These are phyloP conservation scores for Syzygium syzygioides DNA, from an alignment of 441 rosid genomes.

Conservation along the genomic window DNA sequence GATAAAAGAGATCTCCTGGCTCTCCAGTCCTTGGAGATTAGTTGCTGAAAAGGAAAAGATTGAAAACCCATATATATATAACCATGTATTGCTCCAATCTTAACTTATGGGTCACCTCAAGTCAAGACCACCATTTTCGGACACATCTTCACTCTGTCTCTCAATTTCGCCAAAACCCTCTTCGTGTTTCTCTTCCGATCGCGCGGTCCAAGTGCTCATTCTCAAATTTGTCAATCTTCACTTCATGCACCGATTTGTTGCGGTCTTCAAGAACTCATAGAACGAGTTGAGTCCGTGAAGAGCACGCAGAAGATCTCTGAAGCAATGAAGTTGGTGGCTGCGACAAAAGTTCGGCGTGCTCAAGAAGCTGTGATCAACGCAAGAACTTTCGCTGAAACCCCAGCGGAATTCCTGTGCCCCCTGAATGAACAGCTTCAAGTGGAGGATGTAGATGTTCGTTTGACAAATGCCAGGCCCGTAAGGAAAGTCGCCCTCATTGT, in stretches of 20 bases:
- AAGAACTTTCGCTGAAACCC: conserved; percentile 83
- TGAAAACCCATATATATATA: background rate
- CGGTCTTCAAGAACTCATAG: conserved; percentile 70
- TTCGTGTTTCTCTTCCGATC: conserved; percentile 30
- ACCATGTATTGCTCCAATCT: conserved; percentile 64
- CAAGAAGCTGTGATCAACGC: conserved; percentile 93
- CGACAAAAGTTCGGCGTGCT: conserved; percentile 94
- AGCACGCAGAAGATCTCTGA: conserved; percentile 94
- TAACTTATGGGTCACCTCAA: conserved; percentile 52
- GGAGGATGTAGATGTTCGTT: conserved; percentile 75
- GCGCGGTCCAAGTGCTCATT: conserved; percentile 37
- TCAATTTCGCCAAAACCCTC: conserved; percentile 20
- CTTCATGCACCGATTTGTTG: conserved; percentile 34
- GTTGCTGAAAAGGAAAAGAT: background rate
- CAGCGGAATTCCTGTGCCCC: conserved; percentile 78
- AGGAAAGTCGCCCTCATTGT: conserved; percentile 88
- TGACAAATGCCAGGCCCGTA: conserved; percentile 75
- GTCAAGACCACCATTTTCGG: conserved; percentile 51
- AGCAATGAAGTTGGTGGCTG: conserved; percentile 96
- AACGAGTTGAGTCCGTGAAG: conserved; percentile 69
- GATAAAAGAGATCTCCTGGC: background rate
- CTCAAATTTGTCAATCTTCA: conserved; percentile 33
- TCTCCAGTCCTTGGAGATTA: background rate
- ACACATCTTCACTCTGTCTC: conserved; percentile 50
- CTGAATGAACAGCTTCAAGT: conserved; percentile 78